Evolutionary conservation across 2,329 filamentous ascomycete species (phyloP).

Genomic region (Trichoderma koningii): DNA sequence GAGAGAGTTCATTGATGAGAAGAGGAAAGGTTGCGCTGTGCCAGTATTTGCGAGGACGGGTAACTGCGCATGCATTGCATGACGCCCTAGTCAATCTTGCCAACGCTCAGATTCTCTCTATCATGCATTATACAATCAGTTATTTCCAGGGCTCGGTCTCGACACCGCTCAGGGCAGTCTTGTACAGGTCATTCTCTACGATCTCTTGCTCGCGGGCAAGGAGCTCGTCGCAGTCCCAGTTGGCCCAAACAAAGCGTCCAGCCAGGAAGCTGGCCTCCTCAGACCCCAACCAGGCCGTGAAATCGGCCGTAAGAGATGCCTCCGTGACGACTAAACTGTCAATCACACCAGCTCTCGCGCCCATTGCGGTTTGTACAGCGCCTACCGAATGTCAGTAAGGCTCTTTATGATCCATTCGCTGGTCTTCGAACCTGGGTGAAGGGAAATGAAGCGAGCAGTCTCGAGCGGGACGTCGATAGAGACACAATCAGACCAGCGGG

Average conservation of each 20-base stretch:
- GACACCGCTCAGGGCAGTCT: not conserved
- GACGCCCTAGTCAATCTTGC: too few species aligned
- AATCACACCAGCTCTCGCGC: not conserved
- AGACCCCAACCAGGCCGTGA: constrained; percentile 8
- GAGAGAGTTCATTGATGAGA: too few species aligned
- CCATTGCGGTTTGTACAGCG: not conserved
- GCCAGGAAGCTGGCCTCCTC: constrained; percentile 11
- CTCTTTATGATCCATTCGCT: too few species aligned
- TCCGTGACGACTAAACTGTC: not conserved
- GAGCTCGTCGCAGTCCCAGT: constrained; percentile 12
- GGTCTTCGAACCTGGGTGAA: not conserved
- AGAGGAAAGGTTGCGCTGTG: too few species aligned
- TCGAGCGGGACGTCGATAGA: not conserved
- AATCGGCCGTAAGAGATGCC: constrained; percentile 3
- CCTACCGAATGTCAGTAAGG: too few species aligned
- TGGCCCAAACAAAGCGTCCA: constrained; percentile 15
- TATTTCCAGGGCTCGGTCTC: constrained; percentile 1
- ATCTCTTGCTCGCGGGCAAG: constrained; percentile 1
- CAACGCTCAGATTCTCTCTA: too few species aligned
- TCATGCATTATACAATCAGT: not conserved
- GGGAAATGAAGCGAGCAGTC: constrained; percentile 7
- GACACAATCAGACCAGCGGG: not conserved
- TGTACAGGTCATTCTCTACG: not conserved
- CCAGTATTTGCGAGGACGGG: too few species aligned
- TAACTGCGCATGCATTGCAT: too few species aligned